phyloP scores from a whole-genome alignment of 1,284 basidiomycete genomes.

The Cryptococcus hybrid region DNA sequence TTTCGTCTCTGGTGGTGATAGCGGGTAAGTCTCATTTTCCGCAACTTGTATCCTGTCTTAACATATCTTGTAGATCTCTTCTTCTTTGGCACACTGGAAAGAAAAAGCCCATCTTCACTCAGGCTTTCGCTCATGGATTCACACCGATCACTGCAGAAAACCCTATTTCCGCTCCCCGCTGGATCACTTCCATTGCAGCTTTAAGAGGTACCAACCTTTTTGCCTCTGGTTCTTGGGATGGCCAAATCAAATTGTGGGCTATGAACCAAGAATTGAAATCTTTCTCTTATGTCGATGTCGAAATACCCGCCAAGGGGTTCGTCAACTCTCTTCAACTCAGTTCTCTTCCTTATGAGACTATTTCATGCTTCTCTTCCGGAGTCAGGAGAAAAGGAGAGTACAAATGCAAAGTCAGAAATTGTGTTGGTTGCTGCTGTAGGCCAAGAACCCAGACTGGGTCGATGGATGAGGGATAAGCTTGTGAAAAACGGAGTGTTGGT shows the following conservation, averaged over 20 bases:
- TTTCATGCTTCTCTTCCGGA: constrained; percentile 16
- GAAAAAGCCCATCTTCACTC: constrained; percentile 91
- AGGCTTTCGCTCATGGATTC: constrained; percentile 77
- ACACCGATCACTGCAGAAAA: constrained; percentile 55
- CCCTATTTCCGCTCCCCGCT: constrained; percentile 69
- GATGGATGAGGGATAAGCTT: constrained; percentile 77
- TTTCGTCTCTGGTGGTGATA: constrained; percentile 93
- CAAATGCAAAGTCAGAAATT: constrained; percentile 51
- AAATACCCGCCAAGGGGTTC: constrained; percentile 68
- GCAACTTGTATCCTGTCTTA: not conserved
- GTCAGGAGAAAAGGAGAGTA: constrained; percentile 11
- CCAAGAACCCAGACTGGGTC: constrained; percentile 82
- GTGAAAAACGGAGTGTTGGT: constrained; percentile 72
- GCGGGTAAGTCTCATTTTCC: constrained; percentile 64
- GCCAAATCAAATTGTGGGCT: constrained; percentile 83
- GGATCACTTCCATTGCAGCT: constrained; percentile 81
- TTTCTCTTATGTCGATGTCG: constrained; percentile 60
- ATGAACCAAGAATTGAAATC: constrained; percentile 71
- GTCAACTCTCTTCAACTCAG: constrained; percentile 88
- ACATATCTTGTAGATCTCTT: constrained; percentile 62
- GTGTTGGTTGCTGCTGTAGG: constrained; percentile 76
- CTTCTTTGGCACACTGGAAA: constrained; percentile 90
- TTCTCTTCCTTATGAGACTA: constrained; percentile 58
- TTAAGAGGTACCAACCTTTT: constrained; percentile 89
- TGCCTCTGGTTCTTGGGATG: constrained; percentile 92